Evolutionary conservation across 768 basidiomycete species (phyloP).

Genomic region (Lactarius quietus): DNA sequence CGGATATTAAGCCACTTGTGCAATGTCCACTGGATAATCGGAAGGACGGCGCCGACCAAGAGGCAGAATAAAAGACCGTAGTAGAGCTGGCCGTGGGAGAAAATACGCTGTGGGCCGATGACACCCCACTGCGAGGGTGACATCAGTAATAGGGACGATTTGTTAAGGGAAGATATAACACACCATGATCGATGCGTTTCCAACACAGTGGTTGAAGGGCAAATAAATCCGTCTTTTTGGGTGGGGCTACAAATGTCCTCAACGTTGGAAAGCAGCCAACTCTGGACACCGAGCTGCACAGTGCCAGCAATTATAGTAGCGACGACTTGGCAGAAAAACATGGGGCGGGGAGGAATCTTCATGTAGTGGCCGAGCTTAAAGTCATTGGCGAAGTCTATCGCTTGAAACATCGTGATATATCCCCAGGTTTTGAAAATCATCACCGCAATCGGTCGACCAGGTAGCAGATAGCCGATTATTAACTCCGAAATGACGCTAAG

Average conservation of each 20-base stretch:
- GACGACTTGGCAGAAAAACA: no score
- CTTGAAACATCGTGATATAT: conserved; percentile 81
- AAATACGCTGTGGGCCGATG: no score
- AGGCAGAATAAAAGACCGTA: conserved; percentile 64
- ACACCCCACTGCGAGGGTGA: conserved; percentile 38
- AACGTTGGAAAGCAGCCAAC: conserved; percentile 74
- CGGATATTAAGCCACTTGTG: conserved; percentile 17
- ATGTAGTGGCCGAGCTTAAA: no score
- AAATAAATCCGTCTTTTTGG: no score
- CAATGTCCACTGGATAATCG: conserved; percentile 51
- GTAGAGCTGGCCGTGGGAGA: neutral
- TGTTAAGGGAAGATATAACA: conserved; percentile 25
- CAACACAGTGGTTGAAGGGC: conserved; percentile 71
- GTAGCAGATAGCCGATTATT: conserved; percentile 74
- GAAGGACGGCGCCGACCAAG: conserved; percentile 66
- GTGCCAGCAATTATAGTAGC: conserved; percentile 68
- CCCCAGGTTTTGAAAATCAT: conserved; percentile 90
- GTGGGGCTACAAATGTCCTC: no score
- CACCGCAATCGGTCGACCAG: conserved; percentile 74
- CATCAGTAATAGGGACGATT: neutral
- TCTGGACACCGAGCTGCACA: conserved; percentile 70
- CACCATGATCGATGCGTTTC: conserved; percentile 73
- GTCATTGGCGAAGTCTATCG: conserved; percentile 64
- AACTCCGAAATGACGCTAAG: no score
- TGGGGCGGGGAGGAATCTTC: no score